Conservation (phyloP, 352 stramenopile species). For the Phytopythium chamaehyphon region DNA sequence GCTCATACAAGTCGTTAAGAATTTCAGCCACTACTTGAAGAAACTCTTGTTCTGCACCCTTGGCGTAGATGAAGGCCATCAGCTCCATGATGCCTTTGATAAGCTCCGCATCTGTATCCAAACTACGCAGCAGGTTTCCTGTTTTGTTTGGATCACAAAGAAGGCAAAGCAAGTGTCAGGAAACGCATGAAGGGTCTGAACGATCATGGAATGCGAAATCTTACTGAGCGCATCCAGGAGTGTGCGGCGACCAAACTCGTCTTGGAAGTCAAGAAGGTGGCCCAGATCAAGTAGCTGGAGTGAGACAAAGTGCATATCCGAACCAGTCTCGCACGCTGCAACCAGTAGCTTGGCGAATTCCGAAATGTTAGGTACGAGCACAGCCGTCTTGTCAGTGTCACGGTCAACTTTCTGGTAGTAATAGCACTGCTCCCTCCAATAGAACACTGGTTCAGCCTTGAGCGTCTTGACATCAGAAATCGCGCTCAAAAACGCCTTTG, state of each 20-base stretch:
- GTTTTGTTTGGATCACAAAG: not conserved
- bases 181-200: constrained; percentile 1
- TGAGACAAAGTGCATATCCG: constrained; percentile 58
- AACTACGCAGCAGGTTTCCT: constrained; percentile 58
- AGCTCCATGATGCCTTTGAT: constrained; percentile 71
- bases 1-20: constrained; percentile 72
- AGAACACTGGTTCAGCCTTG: constrained; percentile 61
- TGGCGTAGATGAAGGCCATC: constrained; percentile 67
- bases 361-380: constrained; percentile 55
- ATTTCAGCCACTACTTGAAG: constrained; percentile 76
- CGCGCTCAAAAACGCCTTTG: constrained; percentile 35
- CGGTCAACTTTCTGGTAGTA: constrained; percentile 67
- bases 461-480: constrained; percentile 27
- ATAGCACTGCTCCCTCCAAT: constrained; percentile 76
- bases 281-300: constrained; percentile 65
- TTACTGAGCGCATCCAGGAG: constrained; percentile 64
- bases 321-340: constrained; percentile 33
- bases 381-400: constrained; percentile 43
- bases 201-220: constrained; percentile 2
- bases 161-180: not conserved
- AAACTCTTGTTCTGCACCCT: constrained; percentile 73
- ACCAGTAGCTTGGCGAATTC: constrained; percentile 70
- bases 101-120: constrained; percentile 50
- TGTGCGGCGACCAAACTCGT: constrained; percentile 72
- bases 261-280: constrained; percentile 69